phyloP scores from a whole-genome alignment of 2,329 filamentous ascomycete genomes.

The Sordariomycetes sp. region DNA sequence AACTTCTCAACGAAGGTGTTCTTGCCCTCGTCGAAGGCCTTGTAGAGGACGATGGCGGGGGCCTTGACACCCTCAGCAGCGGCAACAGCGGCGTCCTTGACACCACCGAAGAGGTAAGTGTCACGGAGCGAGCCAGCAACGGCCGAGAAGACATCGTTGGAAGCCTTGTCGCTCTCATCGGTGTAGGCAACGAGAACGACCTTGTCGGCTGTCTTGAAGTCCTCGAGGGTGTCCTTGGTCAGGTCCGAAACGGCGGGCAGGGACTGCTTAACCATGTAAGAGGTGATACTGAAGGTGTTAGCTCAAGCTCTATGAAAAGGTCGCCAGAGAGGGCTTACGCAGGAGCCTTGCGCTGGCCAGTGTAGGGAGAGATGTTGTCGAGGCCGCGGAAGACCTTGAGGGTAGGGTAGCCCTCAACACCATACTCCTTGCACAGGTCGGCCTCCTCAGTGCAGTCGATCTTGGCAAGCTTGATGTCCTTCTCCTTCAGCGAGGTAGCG shows the following conservation, averaged over 20 bases:
- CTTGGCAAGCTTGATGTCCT: slow-evolving; percentile 78
- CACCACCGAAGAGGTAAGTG: slow-evolving; percentile 84
- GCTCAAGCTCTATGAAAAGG: no score
- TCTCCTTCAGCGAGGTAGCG: slow-evolving; percentile 76
- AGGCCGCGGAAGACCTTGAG: slow-evolving; percentile 96
- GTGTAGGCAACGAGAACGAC: slow-evolving; percentile 90
- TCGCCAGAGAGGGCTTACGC: no score
- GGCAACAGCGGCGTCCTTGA: slow-evolving; percentile 73
- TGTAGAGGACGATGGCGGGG: slow-evolving; percentile 89
- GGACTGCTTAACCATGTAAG: slow-evolving; percentile 98
- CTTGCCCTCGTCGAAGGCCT: slow-evolving; percentile 96
- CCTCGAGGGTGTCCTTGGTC: slow-evolving; percentile 72
- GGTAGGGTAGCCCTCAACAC: slow-evolving; percentile 96
- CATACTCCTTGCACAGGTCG: slow-evolving; percentile 81
- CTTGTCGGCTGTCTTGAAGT: slow-evolving; percentile 98
- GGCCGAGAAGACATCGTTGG: slow-evolving; percentile 74
- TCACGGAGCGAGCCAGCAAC: slow-evolving; percentile 74
- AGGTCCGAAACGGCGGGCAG: slow-evolving; percentile 84
- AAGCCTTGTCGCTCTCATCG: slow-evolving; percentile 68
- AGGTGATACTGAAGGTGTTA: slow-evolving; percentile 43
- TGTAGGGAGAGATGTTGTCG: slow-evolving; percentile 75
- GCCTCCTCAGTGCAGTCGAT: slow-evolving; percentile 92
- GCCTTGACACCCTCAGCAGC: slow-evolving; percentile 84
- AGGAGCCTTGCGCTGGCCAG: slow-evolving; percentile 80
- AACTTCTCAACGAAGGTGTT: slow-evolving; percentile 71